Conservation (phyloP, 257 asterid species). For the Primulina huaijiensis region DNA sequence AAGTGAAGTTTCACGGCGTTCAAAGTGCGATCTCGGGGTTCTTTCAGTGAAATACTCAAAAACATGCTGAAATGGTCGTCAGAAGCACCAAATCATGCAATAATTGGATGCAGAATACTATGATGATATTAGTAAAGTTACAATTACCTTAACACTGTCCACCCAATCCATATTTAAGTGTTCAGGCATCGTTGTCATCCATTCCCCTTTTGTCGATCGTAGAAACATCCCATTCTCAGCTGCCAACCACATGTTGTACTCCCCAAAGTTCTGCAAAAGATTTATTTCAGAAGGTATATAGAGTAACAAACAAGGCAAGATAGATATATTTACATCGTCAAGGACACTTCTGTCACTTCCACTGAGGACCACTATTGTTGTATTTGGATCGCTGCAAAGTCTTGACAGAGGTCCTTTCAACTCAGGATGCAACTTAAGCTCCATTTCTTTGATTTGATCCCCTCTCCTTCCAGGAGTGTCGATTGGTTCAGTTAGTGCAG, state of each 20-base stretch:
- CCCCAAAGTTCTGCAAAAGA: slow-evolving; percentile 73
- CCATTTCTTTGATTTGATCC: slow-evolving; percentile 96
- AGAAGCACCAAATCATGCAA: slow-evolving; percentile 17
- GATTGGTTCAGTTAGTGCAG: slow-evolving; percentile 72
- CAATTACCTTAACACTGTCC: slow-evolving; percentile 74
- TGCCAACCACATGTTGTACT: slow-evolving; percentile 93
- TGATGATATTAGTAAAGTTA: slow-evolving; percentile 18
- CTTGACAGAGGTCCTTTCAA: slow-evolving; percentile 57
- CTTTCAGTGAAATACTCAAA: slow-evolving; percentile 95
- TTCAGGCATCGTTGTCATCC: slow-evolving; percentile 99
- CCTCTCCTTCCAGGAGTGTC: slow-evolving; percentile 87
- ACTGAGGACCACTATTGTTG: slow-evolving; percentile 87
- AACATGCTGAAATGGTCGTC: slow-evolving; percentile 65
- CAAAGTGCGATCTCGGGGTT: slow-evolving; percentile 90
- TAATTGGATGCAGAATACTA: slow-evolving; percentile 10
- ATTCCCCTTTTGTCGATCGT: slow-evolving; percentile 71
- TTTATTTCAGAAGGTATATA: slow-evolving; percentile 19
- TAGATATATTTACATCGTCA: slow-evolving; percentile 54
- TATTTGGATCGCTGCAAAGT: slow-evolving; percentile 78
- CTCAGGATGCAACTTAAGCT: slow-evolving; percentile 81
- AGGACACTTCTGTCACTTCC: slow-evolving; percentile 79
- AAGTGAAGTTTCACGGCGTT: slow-evolving; percentile 84
- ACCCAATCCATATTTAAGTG: slow-evolving; percentile 97
- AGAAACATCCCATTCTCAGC: slow-evolving; percentile 98
- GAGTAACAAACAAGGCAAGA: background rate